Percentiles rank a stretch among this genome's conserved stretches.
phyloP scores from a whole-genome alignment of 1,284 basidiomycete species.

The Apiotrichum mycotoxinovorans region DNA sequence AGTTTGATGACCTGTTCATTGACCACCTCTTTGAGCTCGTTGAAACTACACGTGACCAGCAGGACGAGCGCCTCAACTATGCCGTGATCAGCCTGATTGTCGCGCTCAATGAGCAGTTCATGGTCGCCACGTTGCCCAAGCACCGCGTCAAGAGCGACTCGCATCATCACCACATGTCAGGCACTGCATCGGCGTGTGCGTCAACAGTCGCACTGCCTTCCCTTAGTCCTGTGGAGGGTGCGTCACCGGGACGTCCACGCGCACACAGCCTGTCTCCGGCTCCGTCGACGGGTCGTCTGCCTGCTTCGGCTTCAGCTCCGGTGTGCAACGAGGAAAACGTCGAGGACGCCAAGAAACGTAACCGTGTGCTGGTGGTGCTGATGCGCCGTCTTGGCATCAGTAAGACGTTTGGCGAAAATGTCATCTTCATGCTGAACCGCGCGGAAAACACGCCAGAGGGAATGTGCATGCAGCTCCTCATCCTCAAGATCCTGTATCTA shows the following conservation, averaged over 20 bases:
- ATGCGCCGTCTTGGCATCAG: constrained; percentile 75
- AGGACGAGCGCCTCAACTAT: constrained; percentile 91
- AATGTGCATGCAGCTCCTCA: constrained; percentile 87
- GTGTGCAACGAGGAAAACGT: constrained; percentile 21
- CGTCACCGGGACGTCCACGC: not conserved
- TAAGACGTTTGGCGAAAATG: constrained; percentile 95
- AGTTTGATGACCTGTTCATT: constrained; percentile 81
- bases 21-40: constrained; percentile 90
- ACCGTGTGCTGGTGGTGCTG: constrained; percentile 77
- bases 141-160: constrained; percentile 5
- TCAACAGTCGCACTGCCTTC: constrained; percentile 17
- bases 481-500: constrained; percentile 91
- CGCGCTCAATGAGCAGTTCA: constrained; percentile 96
- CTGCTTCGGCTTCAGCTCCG: not conserved
- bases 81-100: constrained; percentile 89
- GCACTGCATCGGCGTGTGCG: constrained; percentile 19
- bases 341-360: constrained; percentile 53
- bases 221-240: not conserved
- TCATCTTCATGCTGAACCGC: constrained; percentile 98
- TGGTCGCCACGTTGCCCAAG: constrained; percentile 64
- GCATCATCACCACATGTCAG: constrained; percentile 45
- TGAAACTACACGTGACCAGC: constrained; percentile 80
- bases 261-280: constrained; percentile 7
- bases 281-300: no score
- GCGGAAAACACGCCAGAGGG: constrained; percentile 84